phyloP scores from a whole-genome alignment of 2,329 filamentous ascomycete genomes.

The Sphaerulina populicola region DNA sequence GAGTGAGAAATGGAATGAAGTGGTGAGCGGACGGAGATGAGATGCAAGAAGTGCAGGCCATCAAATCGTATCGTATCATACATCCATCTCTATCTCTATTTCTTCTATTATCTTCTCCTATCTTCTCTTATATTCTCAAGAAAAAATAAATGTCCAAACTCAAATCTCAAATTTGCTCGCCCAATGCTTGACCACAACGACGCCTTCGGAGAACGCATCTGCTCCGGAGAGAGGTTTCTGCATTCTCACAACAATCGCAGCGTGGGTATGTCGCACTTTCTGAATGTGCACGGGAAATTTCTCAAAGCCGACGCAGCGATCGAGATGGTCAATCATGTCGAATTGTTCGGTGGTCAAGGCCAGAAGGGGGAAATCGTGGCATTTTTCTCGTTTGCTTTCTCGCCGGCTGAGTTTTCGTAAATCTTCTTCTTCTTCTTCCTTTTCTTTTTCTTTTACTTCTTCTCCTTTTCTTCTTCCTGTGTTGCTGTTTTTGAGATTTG shows the following conservation, averaged over 20 bases:
- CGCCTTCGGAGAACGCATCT: constrained; percentile 64
- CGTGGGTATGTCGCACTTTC: constrained; percentile 72
- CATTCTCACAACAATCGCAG: constrained; percentile 76
- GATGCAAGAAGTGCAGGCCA: not conserved
- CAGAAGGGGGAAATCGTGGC: constrained; percentile 51
- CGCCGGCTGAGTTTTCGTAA: constrained; percentile 10
- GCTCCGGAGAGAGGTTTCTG: constrained; percentile 39
- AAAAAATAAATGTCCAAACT: too few relatives aligned
- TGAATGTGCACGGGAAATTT: constrained; percentile 64
- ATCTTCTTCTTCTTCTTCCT: too few relatives aligned
- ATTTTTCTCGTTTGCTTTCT: constrained; percentile 27
- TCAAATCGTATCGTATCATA: not conserved
- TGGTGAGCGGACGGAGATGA: too few relatives aligned
- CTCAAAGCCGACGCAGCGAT: constrained; percentile 49
- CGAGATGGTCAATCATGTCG: constrained; percentile 68
- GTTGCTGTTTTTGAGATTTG: not conserved
- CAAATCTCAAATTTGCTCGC: constrained; percentile 61
- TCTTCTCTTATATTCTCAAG: too few relatives aligned
- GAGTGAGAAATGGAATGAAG: too few relatives aligned
- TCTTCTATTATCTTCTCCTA: not conserved
- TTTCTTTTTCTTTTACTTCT: too few relatives aligned
- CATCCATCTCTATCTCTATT: not conserved
- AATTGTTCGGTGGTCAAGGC: constrained; percentile 76
- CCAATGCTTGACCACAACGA: constrained; percentile 73
- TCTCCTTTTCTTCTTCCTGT: not conserved